Percentiles rank a stretch among this genome's conserved stretches.
Conservation (phyloP, 2,329 filamentous ascomycete species). For the Calonectria naviculata region DNA sequence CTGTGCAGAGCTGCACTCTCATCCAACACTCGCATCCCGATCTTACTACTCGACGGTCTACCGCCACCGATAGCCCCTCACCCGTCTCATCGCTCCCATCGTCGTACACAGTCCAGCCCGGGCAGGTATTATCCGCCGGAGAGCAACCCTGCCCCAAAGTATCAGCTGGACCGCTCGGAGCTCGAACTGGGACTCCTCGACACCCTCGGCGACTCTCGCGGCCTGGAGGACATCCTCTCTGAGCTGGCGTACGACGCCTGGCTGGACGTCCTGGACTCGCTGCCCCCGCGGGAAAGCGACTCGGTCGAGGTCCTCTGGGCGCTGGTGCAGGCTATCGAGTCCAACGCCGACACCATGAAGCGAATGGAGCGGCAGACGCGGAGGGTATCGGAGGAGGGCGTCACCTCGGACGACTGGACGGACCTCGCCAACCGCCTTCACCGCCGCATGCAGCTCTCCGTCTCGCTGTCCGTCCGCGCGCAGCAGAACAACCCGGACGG, state of each 20-base stretch:
- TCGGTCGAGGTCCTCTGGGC: conserved; percentile 31
- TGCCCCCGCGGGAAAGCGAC: conserved; percentile 27
- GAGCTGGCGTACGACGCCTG: conserved; percentile 42
- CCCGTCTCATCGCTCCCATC: conserved; percentile 11
- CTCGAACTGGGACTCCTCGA: conserved; percentile 35
- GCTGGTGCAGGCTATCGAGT: conserved; percentile 37
- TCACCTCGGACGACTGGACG: conserved; percentile 34
- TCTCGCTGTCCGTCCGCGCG: conserved; percentile 9
- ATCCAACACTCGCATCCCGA: conserved; percentile 31
- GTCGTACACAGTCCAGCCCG: conserved; percentile 12
- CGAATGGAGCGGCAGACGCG: conserved; percentile 29
- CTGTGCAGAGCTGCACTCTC: conserved; percentile 36
- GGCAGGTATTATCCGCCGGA: neutral
- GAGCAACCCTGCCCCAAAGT: neutral
- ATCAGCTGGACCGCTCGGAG: conserved; percentile 15
- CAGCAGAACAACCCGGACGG: conserved; percentile 19
- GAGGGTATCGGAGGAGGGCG: neutral
- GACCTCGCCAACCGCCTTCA: conserved; percentile 35
- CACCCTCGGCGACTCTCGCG: conserved; percentile 24
- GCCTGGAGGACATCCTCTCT: conserved; percentile 32
- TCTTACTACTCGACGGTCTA: conserved; percentile 38
- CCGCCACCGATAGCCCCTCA: conserved; percentile 13
- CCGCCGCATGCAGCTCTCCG: conserved; percentile 35
- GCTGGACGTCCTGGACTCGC: conserved; percentile 35
- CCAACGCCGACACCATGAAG: conserved; percentile 37